Conservation (phyloP, 2,329 filamentous ascomycete species). For the Claviceps sp. region DNA sequence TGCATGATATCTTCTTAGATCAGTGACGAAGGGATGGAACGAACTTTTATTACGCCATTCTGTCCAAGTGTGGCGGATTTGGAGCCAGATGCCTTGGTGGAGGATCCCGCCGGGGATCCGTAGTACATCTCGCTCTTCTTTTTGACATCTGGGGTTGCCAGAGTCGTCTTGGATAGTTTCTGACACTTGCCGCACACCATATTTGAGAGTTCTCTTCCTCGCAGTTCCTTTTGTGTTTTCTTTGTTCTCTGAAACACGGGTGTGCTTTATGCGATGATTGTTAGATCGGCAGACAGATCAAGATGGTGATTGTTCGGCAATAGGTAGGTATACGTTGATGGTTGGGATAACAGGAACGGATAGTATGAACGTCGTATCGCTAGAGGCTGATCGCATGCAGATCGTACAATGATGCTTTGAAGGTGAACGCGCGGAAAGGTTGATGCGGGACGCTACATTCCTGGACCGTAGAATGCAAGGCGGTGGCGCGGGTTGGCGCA, state of each 20-base stretch:
- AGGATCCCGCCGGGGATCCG: slow-evolving; percentile 35
- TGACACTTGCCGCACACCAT: slow-evolving; percentile 56
- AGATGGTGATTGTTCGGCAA: too few relatives aligned
- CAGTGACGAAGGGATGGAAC: background rate
- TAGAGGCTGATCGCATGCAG: background rate
- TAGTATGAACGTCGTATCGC: background rate
- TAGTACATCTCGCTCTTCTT: slow-evolving; percentile 55
- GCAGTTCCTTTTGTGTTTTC: background rate
- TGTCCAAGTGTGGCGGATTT: slow-evolving; percentile 42
- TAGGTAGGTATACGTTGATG: too few relatives aligned
- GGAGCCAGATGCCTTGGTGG: slow-evolving; percentile 23
- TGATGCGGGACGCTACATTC: background rate
- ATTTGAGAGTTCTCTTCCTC: background rate
- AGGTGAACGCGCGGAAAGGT: background rate
- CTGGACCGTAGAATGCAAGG: background rate
- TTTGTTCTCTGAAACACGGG: background rate
- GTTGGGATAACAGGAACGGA: background rate
- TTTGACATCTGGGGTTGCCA: slow-evolving; percentile 52
- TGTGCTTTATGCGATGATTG: too few relatives aligned
- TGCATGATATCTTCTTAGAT: background rate
- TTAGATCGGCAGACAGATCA: too few relatives aligned
- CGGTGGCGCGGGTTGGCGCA: background rate
- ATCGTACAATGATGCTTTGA: background rate
- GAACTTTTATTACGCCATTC: slow-evolving; percentile 45
- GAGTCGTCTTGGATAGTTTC: slow-evolving; percentile 43